These are phyloP conservation scores for Sugiyamaella smithiae DNA, from an alignment of 805 yeast species.

Conservation along the genomic window DNA sequence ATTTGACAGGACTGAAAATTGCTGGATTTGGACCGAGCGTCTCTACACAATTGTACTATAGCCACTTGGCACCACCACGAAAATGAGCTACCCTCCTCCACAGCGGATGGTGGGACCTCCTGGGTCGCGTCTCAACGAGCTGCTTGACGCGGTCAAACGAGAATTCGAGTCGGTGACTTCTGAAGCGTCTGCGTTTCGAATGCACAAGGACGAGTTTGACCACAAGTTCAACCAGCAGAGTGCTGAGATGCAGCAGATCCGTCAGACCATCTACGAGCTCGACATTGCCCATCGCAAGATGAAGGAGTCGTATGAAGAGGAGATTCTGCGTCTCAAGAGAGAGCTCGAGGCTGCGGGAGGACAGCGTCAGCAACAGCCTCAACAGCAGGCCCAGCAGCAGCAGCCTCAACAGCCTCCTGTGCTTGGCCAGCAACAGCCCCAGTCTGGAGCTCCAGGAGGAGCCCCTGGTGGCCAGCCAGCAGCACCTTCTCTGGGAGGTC, in stretches of 20 bases:
- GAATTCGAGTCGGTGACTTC: slow-evolving; percentile 82
- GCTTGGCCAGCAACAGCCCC: not conserved
- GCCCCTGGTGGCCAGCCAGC: slow-evolving; percentile 23
- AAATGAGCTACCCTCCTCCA: slow-evolving; percentile 30
- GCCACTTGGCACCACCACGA: not conserved
- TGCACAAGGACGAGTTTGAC: slow-evolving; percentile 92
- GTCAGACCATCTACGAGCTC: slow-evolving; percentile 90
- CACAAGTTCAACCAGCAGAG: slow-evolving; percentile 86
- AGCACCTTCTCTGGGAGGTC: slow-evolving; percentile 30
- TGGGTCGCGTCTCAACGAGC: slow-evolving; percentile 56
- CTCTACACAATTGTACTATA: not conserved
- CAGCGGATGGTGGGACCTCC: slow-evolving; percentile 31
- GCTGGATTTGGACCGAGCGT: not conserved
- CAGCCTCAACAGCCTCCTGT: slow-evolving; percentile 20
- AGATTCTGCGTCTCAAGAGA: slow-evolving; percentile 76
- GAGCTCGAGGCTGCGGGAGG: slow-evolving; percentile 82
- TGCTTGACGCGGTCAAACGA: slow-evolving; percentile 85
- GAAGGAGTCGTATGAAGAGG: slow-evolving; percentile 95
- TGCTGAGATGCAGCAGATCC: slow-evolving; percentile 87
- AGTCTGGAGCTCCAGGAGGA: slow-evolving; percentile 26
- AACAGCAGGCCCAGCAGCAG: slow-evolving; percentile 45
- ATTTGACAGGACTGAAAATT: not conserved
- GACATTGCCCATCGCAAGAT: slow-evolving; percentile 92
- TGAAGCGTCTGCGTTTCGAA: slow-evolving; percentile 81
- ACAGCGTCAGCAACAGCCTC: slow-evolving; percentile 40